Conservation (phyloP, 768 basidiomycete species). For the Coprinopsis sp. region DNA sequence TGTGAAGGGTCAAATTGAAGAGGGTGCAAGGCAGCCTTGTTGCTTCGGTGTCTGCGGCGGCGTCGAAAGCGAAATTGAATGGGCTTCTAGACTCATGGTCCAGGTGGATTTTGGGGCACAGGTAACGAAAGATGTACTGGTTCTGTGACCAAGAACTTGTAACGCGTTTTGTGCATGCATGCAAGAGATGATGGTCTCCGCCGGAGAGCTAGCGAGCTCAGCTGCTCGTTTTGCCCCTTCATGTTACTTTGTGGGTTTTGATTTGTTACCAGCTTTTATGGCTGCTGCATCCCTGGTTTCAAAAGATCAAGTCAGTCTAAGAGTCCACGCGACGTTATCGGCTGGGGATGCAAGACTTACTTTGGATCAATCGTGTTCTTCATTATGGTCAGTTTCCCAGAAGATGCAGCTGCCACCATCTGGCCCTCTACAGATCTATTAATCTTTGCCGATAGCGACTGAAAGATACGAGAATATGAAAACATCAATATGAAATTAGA, state of each 20-base stretch:
- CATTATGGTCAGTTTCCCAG: constrained; percentile 92
- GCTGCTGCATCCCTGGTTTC: neutral
- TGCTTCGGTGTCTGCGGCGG: no score
- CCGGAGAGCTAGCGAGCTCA: no score
- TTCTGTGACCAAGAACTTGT: neutral
- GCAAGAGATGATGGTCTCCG: no score
- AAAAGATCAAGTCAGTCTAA: neutral
- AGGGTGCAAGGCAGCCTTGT: no score
- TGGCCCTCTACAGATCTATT: constrained; percentile 89
- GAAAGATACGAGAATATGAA: constrained; percentile 5
- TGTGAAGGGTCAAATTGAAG: no score
- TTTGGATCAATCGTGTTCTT: constrained; percentile 50
- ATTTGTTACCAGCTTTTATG: neutral
- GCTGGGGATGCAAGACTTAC: neutral
- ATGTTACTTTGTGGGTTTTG: neutral
- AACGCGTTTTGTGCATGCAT: neutral
- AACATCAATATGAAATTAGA: neutral
- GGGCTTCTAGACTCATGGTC: no score
- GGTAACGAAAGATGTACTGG: neutral
- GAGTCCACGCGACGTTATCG: no score
- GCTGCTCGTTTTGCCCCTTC: no score
- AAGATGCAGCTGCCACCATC: constrained; percentile 84
- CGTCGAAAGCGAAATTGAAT: no score
- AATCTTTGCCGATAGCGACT: constrained; percentile 88
- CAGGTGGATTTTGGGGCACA: neutral